A percentile compares a stretch with the other conserved stretches of the same genome.
Conservation (phyloP, 2,329 filamentous ascomycete genomes). For the Nectriaceae sp. region DNA sequence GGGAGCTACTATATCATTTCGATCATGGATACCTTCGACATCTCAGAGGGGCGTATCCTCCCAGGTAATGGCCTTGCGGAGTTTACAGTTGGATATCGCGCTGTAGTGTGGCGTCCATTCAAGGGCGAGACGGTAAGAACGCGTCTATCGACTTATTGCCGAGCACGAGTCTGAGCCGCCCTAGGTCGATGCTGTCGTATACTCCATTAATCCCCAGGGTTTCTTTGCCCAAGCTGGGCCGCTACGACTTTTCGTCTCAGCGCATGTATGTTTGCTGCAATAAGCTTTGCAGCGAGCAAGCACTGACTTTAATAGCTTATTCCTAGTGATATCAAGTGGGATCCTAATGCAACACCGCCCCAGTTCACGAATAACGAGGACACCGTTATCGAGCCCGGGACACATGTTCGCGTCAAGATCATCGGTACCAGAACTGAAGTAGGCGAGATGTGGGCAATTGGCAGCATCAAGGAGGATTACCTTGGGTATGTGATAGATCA, state of each 20-base stretch:
- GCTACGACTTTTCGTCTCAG: slow-evolving; percentile 76
- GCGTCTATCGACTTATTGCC: slow-evolving; percentile 14
- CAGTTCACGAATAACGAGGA: slow-evolving; percentile 96
- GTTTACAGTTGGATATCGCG: slow-evolving; percentile 92
- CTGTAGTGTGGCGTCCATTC: slow-evolving; percentile 97
- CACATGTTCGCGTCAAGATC: slow-evolving; percentile 90
- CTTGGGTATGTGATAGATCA: slow-evolving; percentile 53
- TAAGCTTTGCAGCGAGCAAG: not conserved
- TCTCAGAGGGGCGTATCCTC: slow-evolving; percentile 89
- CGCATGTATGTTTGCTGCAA: slow-evolving; percentile 64
- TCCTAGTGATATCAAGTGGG: slow-evolving; percentile 88
- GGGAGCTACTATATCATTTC: slow-evolving; percentile 97
- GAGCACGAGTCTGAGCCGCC: slow-evolving; percentile 33
- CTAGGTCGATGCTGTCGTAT: slow-evolving; percentile 91
- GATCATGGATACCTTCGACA: slow-evolving; percentile 95
- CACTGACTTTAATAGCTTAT: slow-evolving; percentile 66
- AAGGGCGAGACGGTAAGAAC: slow-evolving; percentile 89
- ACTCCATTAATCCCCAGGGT: slow-evolving; percentile 85
- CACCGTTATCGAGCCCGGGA: slow-evolving; percentile 89
- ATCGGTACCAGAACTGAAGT: slow-evolving; percentile 93
- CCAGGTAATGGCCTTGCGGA: slow-evolving; percentile 90
- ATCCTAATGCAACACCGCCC: slow-evolving; percentile 93
- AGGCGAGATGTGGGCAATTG: slow-evolving; percentile 93
- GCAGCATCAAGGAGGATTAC: slow-evolving; percentile 89
- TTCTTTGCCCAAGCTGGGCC: slow-evolving; percentile 88